Conservation (phyloP, 352 stramenopile genomes). For the Blastocystis sp. region DNA sequence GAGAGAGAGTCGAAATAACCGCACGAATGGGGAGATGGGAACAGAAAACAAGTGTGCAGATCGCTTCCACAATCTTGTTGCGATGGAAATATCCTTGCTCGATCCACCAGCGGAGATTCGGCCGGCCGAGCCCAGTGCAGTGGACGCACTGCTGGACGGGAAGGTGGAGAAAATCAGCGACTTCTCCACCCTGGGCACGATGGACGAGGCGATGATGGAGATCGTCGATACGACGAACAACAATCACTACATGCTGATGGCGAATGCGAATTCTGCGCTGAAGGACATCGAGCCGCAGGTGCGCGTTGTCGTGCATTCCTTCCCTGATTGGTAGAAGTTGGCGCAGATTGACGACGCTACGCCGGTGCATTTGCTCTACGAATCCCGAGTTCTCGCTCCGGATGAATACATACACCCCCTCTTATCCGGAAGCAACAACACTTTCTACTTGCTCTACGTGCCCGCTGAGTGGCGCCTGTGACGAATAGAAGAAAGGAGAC, state of each 20-base stretch:
- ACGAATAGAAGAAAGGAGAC: neutral
- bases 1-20: too few relatives aligned
- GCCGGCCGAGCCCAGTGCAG: neutral
- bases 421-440: constrained; percentile 44
- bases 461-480: too few relatives aligned
- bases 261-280: constrained; percentile 21
- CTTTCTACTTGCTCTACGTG: constrained; percentile 64
- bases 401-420: constrained; percentile 41
- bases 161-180: constrained; percentile 41
- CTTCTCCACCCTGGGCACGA: neutral
- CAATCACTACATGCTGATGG: constrained; percentile 62
- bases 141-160: neutral
- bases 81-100: constrained; percentile 42
- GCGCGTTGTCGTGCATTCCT: neutral
- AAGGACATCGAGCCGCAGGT: constrained; percentile 43
- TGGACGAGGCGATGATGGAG: constrained; percentile 33
- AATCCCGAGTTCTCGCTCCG: constrained; percentile 7
- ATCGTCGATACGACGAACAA: constrained; percentile 53
- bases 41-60: too few relatives aligned
- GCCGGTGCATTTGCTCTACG: constrained; percentile 30
- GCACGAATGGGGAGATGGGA: too few relatives aligned
- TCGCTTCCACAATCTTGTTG: neutral
- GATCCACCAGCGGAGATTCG: neutral
- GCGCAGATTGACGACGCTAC: neutral
- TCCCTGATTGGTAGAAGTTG: constrained; percentile 28